Conservation (phyloP, 148 eudicot species). For the Camellia granthamiana region DNA sequence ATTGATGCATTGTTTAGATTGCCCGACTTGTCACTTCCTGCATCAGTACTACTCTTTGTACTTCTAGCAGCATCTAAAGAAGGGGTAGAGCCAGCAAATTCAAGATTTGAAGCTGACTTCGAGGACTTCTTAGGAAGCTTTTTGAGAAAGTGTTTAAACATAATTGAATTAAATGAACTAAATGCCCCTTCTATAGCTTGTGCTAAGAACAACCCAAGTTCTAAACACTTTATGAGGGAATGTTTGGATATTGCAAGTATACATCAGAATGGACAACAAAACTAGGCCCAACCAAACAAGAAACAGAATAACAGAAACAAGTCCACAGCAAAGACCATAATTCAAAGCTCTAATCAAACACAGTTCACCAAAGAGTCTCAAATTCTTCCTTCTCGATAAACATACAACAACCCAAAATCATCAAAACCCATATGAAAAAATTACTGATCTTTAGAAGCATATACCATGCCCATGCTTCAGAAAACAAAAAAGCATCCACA, state of each 20-base stretch:
- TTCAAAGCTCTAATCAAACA: constrained; percentile 4
- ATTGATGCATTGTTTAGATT: constrained; percentile 28
- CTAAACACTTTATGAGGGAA: no score
- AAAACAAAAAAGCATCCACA: not conserved
- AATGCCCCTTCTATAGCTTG: not conserved
- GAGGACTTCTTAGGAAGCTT: constrained; percentile 66
- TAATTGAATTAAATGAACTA: constrained; percentile 21
- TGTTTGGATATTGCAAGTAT: no score
- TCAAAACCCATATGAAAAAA: constrained; percentile 10
- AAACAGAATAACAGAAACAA: not conserved
- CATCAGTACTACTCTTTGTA: constrained; percentile 45
- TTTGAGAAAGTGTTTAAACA: constrained; percentile 65
- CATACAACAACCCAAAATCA: not conserved
- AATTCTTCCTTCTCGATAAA: constrained; percentile 12
- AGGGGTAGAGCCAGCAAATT: constrained; percentile 33
- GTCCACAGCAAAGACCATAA: not conserved
- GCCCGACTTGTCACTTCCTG: constrained; percentile 29
- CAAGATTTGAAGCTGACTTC: constrained; percentile 51
- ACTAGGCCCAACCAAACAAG: no score
- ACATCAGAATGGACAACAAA: no score
- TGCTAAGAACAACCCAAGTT: no score
- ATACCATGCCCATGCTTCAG: constrained; percentile 9
- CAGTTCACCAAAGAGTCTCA: constrained; percentile 22
- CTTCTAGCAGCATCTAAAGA: constrained; percentile 36
- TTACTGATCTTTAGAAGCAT: not conserved